Conservation (phyloP, 2,329 filamentous ascomycete species). For the Aurifilum marmelostoma region DNA sequence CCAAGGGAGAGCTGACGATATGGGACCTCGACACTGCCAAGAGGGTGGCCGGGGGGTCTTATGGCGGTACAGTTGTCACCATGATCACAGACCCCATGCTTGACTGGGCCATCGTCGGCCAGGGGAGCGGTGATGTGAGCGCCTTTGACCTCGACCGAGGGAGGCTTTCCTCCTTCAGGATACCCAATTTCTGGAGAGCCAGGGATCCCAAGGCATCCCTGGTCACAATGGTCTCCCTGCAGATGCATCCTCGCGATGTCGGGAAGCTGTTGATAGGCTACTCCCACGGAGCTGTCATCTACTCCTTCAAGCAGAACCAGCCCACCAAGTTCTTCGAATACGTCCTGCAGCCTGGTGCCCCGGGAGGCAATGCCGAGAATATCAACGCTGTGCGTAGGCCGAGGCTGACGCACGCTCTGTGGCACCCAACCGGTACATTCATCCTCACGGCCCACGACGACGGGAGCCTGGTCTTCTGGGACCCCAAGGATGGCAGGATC, state of each 20-base stretch:
- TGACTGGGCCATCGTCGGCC: constrained; percentile 88
- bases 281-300: constrained; percentile 81
- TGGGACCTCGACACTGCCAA: constrained; percentile 77
- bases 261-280: constrained; percentile 93
- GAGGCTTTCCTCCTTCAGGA: constrained; percentile 71
- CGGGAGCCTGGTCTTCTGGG: constrained; percentile 91
- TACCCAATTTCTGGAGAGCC: constrained; percentile 86
- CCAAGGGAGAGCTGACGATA: constrained; percentile 80
- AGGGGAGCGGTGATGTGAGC: constrained; percentile 80
- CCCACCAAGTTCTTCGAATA: constrained; percentile 82
- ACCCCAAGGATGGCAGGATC: constrained; percentile 83
- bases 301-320: constrained; percentile 91
- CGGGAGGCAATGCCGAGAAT: constrained; percentile 73
- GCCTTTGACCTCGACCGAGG: constrained; percentile 93
- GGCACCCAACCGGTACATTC: constrained; percentile 95
- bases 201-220: constrained; percentile 67
- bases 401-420: constrained; percentile 78
- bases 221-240: constrained; percentile 70
- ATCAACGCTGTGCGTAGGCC: constrained; percentile 69
- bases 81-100: constrained; percentile 85
- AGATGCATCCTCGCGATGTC: constrained; percentile 89
- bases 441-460: constrained; percentile 87
- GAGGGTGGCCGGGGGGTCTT: constrained; percentile 70
- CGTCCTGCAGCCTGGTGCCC: constrained; percentile 76
- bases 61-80: constrained; percentile 74